phyloP scores from a whole-genome alignment of 2,329 filamentous ascomycete species.

The Calonectria pseudoturangicola region DNA sequence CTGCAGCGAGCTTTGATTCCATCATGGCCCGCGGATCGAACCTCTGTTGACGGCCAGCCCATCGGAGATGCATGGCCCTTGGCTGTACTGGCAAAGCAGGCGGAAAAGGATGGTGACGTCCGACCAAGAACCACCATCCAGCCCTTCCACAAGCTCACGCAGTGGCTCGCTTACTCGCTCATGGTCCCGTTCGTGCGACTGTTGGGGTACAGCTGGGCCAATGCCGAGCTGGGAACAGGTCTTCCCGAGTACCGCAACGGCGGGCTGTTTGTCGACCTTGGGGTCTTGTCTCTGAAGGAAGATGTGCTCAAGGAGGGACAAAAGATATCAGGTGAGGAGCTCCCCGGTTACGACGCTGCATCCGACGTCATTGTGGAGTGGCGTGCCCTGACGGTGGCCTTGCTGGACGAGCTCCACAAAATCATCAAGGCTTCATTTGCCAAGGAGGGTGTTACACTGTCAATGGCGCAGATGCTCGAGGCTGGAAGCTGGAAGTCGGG shows the following conservation, averaged over 20 bases:
- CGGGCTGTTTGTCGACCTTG: constrained; percentile 78
- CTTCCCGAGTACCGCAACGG: constrained; percentile 84
- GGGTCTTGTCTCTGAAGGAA: constrained; percentile 70
- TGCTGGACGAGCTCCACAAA: constrained; percentile 70
- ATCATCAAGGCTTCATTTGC: constrained; percentile 61
- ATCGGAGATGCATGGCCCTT: constrained; percentile 72
- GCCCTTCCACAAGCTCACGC: constrained; percentile 78
- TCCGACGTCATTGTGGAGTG: constrained; percentile 78
- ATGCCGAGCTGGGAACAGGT: constrained; percentile 76
- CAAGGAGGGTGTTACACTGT: constrained; percentile 58
- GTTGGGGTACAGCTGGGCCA: constrained; percentile 70
- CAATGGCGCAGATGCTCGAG: constrained; percentile 70
- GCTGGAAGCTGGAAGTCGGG: constrained; percentile 79
- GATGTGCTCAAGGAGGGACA: constrained; percentile 65
- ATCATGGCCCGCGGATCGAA: constrained; percentile 71
- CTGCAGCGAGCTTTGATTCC: constrained; percentile 68
- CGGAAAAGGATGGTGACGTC: constrained; percentile 13
- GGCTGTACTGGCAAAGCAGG: constrained; percentile 45
- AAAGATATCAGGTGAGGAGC: constrained; percentile 63
- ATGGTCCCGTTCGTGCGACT: constrained; percentile 78
- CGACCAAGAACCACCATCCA: constrained; percentile 59
- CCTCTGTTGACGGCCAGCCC: constrained; percentile 65
- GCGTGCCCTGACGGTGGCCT: constrained; percentile 74
- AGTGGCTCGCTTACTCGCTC: constrained; percentile 84
- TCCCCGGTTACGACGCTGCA: constrained; percentile 71